A percentile compares a stretch with the other conserved stretches of the same genome.
These are phyloP conservation scores for Ananas comosus DNA, from an alignment of 176 grass and related monocot species.

Conservation along the genomic window DNA sequence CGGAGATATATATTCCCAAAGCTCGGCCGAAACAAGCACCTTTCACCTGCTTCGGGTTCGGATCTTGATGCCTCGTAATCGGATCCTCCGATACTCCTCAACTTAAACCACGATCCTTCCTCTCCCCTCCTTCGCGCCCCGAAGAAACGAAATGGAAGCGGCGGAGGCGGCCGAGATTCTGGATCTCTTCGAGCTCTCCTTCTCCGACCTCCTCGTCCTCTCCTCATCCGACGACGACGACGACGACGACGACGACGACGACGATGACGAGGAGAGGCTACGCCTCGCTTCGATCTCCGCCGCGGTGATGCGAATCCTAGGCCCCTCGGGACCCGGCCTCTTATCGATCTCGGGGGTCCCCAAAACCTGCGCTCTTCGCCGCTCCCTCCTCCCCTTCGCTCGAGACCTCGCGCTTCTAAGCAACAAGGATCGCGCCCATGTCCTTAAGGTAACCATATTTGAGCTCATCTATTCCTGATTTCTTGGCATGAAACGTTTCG, in stretches of 20 bases:
- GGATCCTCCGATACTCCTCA: no score
- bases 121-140: no score
- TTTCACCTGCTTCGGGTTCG: no score
- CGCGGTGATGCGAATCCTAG: constrained; percentile 35
- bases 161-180: constrained; percentile 20
- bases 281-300: constrained; percentile 21
- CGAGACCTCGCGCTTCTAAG: constrained; percentile 56
- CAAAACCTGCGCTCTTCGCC: constrained; percentile 29
- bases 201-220: constrained; percentile 47
- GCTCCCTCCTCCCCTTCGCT: constrained; percentile 51
- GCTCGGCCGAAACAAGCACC: no score
- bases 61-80: no score
- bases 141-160: background rate
- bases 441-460: constrained; percentile 47
- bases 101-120: no score
- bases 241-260: background rate
- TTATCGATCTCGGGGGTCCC: constrained; percentile 44
- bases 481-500: background rate
- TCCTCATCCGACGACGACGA: constrained; percentile 4
- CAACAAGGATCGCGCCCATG: constrained; percentile 27
- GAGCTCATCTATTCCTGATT: background rate
- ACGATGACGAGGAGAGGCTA: background rate
- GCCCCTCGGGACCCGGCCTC: constrained; percentile 46
- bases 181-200: constrained; percentile 43
- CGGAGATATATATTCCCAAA: no score